Base-by-base conservation (phyloP, 176 grass and related monocot genomes). In the Carex scoparia region DNA sequence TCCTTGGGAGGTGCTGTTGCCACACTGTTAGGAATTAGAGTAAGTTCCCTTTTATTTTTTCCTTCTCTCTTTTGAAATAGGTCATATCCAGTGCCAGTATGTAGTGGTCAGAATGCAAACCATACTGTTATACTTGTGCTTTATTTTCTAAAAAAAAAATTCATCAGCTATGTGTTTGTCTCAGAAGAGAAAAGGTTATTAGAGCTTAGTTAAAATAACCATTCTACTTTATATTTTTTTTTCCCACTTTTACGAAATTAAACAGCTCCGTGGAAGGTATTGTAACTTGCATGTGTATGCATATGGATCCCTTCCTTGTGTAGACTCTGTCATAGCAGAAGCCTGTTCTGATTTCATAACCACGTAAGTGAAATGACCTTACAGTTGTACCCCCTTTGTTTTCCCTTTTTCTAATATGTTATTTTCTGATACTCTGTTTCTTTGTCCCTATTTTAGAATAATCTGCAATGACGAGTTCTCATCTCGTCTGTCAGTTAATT, bases 1-100 rank as follows among this genome's bases (percentile, higher is more conserved):
- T 95, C 96, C 86, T 93, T 98, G 88, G 96, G 96, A 82, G 96
- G 93, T 61, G 81, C 96, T 81, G 87, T 95, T 88, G 96, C 93
- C 71, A 86, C 93, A 81, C 85, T 98, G 59, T 88, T 98, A 61
- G 96, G 96, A 86, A 91, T 98, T 42, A 93, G 92, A 89, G 96
- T 98, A 89, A 92, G 68, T 76, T 53, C 10, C 46, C 55, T 84
- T 78, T 4, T 30, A 60, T 42, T 11, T 73, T 73, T 76, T 55
- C 37, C 32, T 79, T 66, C 64, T 51, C 30, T 86, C 7, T 65
- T 88, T 84, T 48, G 84, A 67, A 1, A 55, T 33, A 55, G 30
- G 7, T 59, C n/a, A 77, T 69, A 65, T 73, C 10, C 27, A 68
- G 37, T 87, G 19, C 53, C 33, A 18, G 33, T 38, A 69, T 69